Base-by-base conservation (phyloP, 2,329 filamentous ascomycete species). In the Sporothrix brasiliensis region DNA sequence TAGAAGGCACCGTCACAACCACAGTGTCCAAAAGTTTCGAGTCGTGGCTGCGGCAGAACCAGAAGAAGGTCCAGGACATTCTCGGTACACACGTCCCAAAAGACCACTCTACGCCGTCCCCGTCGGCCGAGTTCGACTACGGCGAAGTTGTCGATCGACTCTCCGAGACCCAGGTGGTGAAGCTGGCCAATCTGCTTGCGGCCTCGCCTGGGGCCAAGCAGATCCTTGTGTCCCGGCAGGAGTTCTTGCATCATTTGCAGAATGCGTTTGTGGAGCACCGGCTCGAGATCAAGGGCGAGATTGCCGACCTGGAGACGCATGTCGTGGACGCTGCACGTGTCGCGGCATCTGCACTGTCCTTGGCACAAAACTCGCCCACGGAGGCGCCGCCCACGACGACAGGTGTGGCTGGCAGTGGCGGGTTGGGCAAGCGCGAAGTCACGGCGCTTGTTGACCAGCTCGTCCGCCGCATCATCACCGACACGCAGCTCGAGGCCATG, bases 31-130 rank as follows among this genome's bases (percentile, higher is more conserved):
- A 71, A 50, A 78, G 81, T 4, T 89, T 86, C 86, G 80, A 83
- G 24, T 78, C 79, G 0, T 89, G 86, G 84, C 76, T 87, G 39
- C 79, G 78, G 53, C 81, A 81, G 21, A 89, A 89, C 76, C 77
- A 84, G 16, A 77, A 79, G 10, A 80, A 81, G 73, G 78, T 82
- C 50, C 75, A 79, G 58, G 78, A 24, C 1, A 73, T 76, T 3
- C 70, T 80, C 3, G 70, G 70, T 10, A 67, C 63, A 1, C 14
- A 34, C 14, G 60, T 39, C 3, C 4, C 34, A 13, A 39, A 52
- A 13, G 50, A 30, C 14, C 11, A 53, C 2, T 4, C 21, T 4
- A 30, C 53, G 5, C 34, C 19, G 27, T 67, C 21, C 21, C 21
- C n/a, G 4, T 58, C 41, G 1, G 50, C 39, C 16, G 16, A 66